Evolutionary conservation across 305 asterid genomes (phyloP), one percentile per base, ranked within the genome.

Genomic region (Nicotiana rustica): DNA sequence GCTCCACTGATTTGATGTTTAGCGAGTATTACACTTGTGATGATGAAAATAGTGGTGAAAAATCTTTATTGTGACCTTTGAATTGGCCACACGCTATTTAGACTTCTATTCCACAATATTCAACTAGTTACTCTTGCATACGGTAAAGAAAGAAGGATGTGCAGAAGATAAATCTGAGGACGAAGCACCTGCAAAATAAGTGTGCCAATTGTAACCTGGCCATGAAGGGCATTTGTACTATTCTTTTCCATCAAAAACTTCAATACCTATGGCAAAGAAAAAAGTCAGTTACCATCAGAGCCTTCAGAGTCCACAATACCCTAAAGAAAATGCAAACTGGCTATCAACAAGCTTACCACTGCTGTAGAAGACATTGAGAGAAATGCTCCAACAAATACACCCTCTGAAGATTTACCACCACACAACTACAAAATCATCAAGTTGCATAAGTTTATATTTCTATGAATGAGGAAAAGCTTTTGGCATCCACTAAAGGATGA

Each of bases 351-450:
- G 82, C 83, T 90, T 93, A 97, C 99, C 94, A 97, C 99, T 59
- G 99, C 99, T 33, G 99, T 97, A 59, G 99, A 97, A 84, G 99
- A 97, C 99, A 97, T 97, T 44, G 99, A 97, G 79, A 97, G 97
- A 86, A 97, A 95, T 55, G 95, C 94, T 59, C 99, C 99, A 19
- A 97, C 91, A 87, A 97, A 97, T 52, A 97, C 92, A 64, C 99
- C 99, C 89, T 97, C 99, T 6, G 99, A 97, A 86, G 95, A 82
- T 89, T 92, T 89, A 84, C 96, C 99, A n/a, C 99, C 99, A 84
- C 99, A 95, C 82, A 93, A 90, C 99, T 97, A 92, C 91, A 88
- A 77, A 77, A 71, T 69, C 83, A 86, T 66, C 78, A 83, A 82
- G 83, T 67, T 78, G 80, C 82, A 76, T 75, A 44, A 76, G 33